Conservation (phyloP, 1,284 basidiomycete genomes). For the Pseudozyma sp. region DNA sequence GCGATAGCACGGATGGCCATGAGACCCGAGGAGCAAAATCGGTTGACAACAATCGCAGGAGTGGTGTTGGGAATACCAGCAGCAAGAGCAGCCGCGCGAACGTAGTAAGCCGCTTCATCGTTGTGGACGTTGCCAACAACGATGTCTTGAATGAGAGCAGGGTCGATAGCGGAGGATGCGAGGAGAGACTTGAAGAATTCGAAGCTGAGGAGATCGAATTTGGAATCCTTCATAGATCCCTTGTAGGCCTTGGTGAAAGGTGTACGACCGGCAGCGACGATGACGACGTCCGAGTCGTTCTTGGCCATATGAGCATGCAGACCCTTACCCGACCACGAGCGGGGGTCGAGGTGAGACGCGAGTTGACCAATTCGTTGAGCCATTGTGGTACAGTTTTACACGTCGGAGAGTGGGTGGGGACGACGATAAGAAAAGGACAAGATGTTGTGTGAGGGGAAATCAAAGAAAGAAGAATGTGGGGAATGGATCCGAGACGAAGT, state of each 20-base stretch:
- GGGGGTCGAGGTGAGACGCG: constrained; percentile 62
- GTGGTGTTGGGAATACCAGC: constrained; percentile 83
- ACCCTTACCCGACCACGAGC: constrained; percentile 60
- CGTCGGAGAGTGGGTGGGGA: background rate
- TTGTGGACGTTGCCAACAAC: constrained; percentile 74
- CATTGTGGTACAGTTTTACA: constrained; percentile 21
- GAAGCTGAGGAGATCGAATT: constrained; percentile 39
- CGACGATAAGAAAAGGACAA: background rate
- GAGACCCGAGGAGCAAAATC: constrained; percentile 77
- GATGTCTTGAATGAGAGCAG: constrained; percentile 80
- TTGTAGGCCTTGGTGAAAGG: constrained; percentile 81
- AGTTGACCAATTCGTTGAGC: constrained; percentile 58
- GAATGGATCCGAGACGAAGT: no score
- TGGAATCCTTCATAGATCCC: constrained; percentile 82
- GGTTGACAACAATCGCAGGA: constrained; percentile 75
- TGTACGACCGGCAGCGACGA: constrained; percentile 85
- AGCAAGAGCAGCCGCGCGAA: constrained; percentile 77
- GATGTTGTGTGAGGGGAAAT: constrained; percentile 3
- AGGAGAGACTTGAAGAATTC: constrained; percentile 74
- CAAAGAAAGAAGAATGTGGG: background rate
- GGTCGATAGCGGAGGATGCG: constrained; percentile 76
- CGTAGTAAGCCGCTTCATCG: constrained; percentile 52
- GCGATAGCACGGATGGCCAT: constrained; percentile 85
- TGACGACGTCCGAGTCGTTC: constrained; percentile 72
- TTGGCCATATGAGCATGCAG: constrained; percentile 55